A percentile compares a stretch with the other conserved stretches of the same genome.
These are phyloP conservation scores for Pinguiococcus pyrenoidosus DNA, from an alignment of 108 stramenopile genomes.

Conservation along the genomic window DNA sequence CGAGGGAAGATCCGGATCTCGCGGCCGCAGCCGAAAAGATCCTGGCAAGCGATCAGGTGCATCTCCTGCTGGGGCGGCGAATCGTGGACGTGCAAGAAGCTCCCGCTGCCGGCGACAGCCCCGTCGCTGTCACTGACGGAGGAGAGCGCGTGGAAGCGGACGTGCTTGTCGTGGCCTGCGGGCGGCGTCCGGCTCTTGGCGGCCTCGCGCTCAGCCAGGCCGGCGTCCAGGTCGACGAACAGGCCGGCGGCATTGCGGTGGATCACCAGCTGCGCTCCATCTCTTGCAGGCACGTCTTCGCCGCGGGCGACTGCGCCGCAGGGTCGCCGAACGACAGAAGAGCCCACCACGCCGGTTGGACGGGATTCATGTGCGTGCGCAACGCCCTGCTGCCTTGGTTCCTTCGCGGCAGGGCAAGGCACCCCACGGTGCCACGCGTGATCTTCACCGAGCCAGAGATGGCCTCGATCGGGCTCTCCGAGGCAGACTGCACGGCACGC, in stretches of 20 bases:
- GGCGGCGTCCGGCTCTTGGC: constrained; percentile 10
- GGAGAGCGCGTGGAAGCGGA: constrained; percentile 27
- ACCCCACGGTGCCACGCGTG: constrained; percentile 31
- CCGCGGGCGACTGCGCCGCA: constrained; percentile 32
- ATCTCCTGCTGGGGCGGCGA: no score
- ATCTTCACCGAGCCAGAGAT: constrained; percentile 43
- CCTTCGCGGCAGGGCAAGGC: constrained; percentile 6
- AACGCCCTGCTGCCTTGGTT: constrained; percentile 17
- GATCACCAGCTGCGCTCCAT: constrained; percentile 10
- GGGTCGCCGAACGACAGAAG: constrained; percentile 12
- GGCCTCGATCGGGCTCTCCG: constrained; percentile 29
- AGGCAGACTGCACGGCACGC: constrained; percentile 20
- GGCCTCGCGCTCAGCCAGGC: constrained; percentile 15
- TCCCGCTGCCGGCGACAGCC: no score
- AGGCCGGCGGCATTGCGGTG: no score
- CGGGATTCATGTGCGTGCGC: constrained; percentile 31
- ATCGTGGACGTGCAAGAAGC: constrained; percentile 4
- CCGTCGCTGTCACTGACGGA: no score
- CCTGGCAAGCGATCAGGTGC: no score
- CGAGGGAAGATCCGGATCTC: no score
- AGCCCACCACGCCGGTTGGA: constrained; percentile 42
- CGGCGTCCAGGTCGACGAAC: constrained; percentile 14
- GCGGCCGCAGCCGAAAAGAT: no score
- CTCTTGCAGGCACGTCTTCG: no score
- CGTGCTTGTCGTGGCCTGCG: constrained; percentile 20